Base-by-base conservation (phyloP, 2,329 filamentous ascomycete genomes). In the Stylonectria norvegica region DNA sequence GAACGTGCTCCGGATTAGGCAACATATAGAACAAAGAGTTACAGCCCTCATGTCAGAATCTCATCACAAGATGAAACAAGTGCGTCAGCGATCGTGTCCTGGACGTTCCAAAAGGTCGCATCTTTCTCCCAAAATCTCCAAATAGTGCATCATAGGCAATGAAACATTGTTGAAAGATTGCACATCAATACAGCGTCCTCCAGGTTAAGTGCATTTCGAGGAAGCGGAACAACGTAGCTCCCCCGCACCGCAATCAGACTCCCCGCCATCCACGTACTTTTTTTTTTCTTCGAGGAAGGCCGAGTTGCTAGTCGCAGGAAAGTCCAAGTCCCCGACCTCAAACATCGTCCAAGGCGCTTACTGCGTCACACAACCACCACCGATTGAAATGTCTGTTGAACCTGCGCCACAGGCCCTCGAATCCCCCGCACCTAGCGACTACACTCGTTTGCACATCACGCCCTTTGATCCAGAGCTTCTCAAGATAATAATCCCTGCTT, bases 391-490 rank as follows among this genome's bases (percentile, higher is more conserved):
- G 58, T 48, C 49, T 40, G 41, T 39, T 45, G 55, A 52, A 43
- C 16, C 41, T 23, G 38, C 39, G 3, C 39, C 42, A 14, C 28
- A 34, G 22, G 39, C 44, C 38, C n/a, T n/a, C n/a, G n/a, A n/a
- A n/a, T n/a, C n/a, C n/a, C n/a, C n/a, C n/a, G n/a, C n/a, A n/a
- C 25, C 37, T 30, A 47, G 46, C 50, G 59, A 60, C 30, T 65
- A 55, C 27, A 59, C 58, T 8, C 59, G 66, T 34, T 78, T 98
- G 38, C 89, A 98, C 67, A 93, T 98, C 55, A 85, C 87, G 12
- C 93, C 93, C 34, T 77, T 98, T 53, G 89, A 83, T 56, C 71
- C 84, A 27, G 79, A 84, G 6, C 77, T 97, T 14, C 72, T 93
- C 41, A 75, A 78, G 40, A 72, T 84, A 34, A 78, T 94, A 44